phyloP scores from a whole-genome alignment of 768 basidiomycete genomes.

The Hygrophorus russula region DNA sequence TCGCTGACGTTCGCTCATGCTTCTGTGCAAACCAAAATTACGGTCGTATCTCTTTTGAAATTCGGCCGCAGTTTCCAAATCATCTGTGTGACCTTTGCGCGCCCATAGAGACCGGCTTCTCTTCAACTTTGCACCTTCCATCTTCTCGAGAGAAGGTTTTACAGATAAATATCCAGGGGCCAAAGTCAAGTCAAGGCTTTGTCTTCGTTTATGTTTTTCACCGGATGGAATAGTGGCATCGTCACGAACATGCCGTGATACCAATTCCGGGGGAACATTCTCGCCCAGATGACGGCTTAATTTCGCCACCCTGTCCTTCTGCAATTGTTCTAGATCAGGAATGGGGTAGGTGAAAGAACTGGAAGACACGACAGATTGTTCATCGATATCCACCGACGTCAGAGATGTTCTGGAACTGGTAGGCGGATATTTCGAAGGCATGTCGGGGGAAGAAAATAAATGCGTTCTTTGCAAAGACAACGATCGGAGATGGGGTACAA shows the following conservation, averaged over 20 bases:
- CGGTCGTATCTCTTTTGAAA: not conserved
- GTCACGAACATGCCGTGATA: slow-evolving; percentile 5
- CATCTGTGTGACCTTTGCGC: not conserved
- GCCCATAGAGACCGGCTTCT: slow-evolving; percentile 21
- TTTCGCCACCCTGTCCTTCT: slow-evolving; percentile 2
- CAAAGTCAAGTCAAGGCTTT: slow-evolving; percentile 5
- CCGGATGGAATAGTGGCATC: not conserved
- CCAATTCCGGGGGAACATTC: slow-evolving; percentile 24
- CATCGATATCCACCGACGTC: not conserved
- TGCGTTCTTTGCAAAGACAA: too few relatives aligned
- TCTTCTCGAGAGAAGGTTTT: not conserved
- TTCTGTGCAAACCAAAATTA: not conserved
- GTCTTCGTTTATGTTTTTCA: slow-evolving; percentile 4
- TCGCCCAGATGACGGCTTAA: slow-evolving; percentile 12
- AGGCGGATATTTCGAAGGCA: too few relatives aligned
- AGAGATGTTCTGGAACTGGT: not conserved
- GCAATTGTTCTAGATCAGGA: not conserved
- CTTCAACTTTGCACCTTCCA: slow-evolving; percentile 8
- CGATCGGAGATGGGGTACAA: too few relatives aligned
- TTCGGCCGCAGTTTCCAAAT: not conserved
- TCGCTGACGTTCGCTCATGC: slow-evolving; percentile 23
- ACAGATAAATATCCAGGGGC: not conserved
- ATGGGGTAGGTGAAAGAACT: not conserved
- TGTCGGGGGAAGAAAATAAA: too few relatives aligned
- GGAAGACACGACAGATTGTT: not conserved